Evolutionary conservation across 371 early-diverging fungal genomes (phyloP).

Genomic region (Mucor velutinosus): DNA sequence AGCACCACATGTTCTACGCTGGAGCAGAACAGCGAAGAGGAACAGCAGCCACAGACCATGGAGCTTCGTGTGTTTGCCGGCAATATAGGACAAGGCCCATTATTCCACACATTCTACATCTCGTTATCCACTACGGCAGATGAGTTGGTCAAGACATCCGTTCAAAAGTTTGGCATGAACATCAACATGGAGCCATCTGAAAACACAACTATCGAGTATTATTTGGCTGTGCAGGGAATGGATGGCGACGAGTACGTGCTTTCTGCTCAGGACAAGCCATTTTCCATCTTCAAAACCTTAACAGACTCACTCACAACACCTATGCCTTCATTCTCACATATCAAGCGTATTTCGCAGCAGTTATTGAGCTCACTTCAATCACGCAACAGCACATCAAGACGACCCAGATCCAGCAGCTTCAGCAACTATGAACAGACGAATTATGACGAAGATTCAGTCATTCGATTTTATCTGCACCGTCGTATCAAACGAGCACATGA

Average conservation of each 20-base stretch:
- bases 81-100: slow-evolving; percentile 58
- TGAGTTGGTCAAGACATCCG: slow-evolving; percentile 53
- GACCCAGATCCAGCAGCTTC: slow-evolving; percentile 47
- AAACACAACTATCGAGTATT: slow-evolving; percentile 45
- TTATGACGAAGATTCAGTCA: slow-evolving; percentile 45
- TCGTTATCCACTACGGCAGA: slow-evolving; percentile 47
- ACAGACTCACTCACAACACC: slow-evolving; percentile 65
- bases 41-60: neutral
- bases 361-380: slow-evolving; percentile 7
- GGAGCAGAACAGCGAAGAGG: neutral
- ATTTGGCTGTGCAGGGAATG: slow-evolving; percentile 56
- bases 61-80: slow-evolving; percentile 59
- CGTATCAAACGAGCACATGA: slow-evolving; percentile 44
- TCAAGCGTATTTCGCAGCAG: slow-evolving; percentile 33
- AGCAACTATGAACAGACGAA: slow-evolving; percentile 46
- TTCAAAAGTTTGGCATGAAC: slow-evolving; percentile 43
- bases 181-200: slow-evolving; percentile 24
- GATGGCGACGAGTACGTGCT: slow-evolving; percentile 66
- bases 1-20: neutral
- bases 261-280: slow-evolving; percentile 58
- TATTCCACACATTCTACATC: slow-evolving; percentile 58
- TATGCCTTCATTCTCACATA: slow-evolving; percentile 48
- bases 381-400: slow-evolving; percentile 8
- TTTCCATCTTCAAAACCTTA: slow-evolving; percentile 59
- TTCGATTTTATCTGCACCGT: slow-evolving; percentile 49